Evolutionary conservation across 2,329 filamentous ascomycete genomes (phyloP).

Genomic region (Diaporthe aspalathi): DNA sequence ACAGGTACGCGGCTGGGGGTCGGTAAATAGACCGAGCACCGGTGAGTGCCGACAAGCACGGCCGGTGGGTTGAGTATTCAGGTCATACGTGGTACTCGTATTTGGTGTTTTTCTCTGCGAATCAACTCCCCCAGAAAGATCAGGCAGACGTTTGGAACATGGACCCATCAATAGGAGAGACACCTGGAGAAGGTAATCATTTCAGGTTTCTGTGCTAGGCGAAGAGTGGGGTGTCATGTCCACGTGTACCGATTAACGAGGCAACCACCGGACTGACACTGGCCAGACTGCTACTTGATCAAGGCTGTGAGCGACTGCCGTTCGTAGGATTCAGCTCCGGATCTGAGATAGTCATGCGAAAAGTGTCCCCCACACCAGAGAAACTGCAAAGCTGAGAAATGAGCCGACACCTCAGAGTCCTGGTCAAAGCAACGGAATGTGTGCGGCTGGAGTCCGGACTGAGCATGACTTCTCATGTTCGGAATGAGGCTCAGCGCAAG

Average conservation of each 20-base stretch:
- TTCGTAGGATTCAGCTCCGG: background rate
- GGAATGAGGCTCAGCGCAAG: constrained; percentile 21
- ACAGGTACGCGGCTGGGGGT: constrained; percentile 18
- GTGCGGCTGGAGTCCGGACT: constrained; percentile 27
- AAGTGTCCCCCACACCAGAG: background rate
- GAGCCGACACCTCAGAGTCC: background rate
- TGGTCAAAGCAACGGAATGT: constrained; percentile 1
- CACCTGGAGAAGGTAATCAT: background rate
- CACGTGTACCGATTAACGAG: background rate
- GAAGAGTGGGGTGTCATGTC: background rate
- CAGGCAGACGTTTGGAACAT: background rate
- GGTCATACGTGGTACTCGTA: constrained; percentile 3
- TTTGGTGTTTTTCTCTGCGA: background rate
- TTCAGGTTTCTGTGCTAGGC: background rate
- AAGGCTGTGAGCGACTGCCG: background rate
- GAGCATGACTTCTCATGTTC: background rate
- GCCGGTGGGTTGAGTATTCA: background rate
- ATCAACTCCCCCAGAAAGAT: background rate
- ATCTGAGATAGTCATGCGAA: background rate
- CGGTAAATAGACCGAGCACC: background rate
- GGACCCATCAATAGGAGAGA: background rate
- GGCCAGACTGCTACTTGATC: constrained; percentile 7
- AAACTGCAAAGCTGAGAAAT: constrained; percentile 12
- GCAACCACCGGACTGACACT: background rate
- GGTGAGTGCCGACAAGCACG: constrained; percentile 5